Base-by-base conservation (phyloP, 1,139 yeast species). In the Kodamaea sp. region DNA sequence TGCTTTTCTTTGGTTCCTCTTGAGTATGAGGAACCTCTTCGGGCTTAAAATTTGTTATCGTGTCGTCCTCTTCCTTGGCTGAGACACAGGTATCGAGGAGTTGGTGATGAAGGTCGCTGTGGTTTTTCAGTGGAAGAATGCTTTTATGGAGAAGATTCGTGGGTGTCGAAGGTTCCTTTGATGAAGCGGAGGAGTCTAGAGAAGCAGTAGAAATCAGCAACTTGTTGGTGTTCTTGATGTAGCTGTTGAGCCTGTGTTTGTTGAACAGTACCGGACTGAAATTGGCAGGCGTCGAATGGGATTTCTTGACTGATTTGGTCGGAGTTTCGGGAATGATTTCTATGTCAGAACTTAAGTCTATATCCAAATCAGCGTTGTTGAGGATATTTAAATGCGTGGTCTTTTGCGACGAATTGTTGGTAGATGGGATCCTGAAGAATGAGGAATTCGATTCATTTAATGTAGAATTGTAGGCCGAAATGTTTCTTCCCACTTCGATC, bases 401-500 rank as follows among this genome's bases (percentile, higher is more conserved):
- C 31, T 46, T 44, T 24, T 39, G 42, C 12, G 46, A 28, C 5
- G 54, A 47, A 23, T 50, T 49, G 22, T 38, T 33, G 15, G 53
- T 46, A 2, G 58, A 48, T 4, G 59, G 53, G 10, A 61, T 47
- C 32, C 59, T 62, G 54, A 69, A 66, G 30, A 67, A 59, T 15
- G 68, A 60, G n/a, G 63, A 53, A 25, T 59, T 59, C 7, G 63
- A 53, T 33, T 63, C 70, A 38, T 62, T 61, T 26, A 43, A 35
- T 8, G 54, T 40, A 6, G 46, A 55, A 43, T 41, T 47, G 32
- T 38, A 47, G 26, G 45, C 39, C 25, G 64, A 48, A 9, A 38
- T 34, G 42, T 70, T 63, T 45, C 75, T 55, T 5, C 75, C 76
- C 12, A 66, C 54, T 46, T 70, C 75, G 26, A 70, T 69, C 7